Evolutionary conservation across 768 basidiomycete genomes (phyloP).

Genomic region (Rhizopogon roseolus): DNA sequence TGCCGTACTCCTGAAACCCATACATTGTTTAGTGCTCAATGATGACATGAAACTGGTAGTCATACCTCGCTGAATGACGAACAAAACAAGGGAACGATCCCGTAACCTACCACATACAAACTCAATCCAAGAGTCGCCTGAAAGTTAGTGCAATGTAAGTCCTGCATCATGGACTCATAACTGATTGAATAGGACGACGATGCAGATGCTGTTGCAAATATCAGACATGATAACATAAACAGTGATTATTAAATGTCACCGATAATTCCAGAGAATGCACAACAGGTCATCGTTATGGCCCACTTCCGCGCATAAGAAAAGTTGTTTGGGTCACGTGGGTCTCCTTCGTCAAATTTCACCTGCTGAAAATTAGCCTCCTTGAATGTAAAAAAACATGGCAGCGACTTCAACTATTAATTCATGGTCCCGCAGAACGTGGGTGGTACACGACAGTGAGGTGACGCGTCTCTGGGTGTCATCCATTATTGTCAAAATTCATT

Average conservation of each 20-base stretch:
- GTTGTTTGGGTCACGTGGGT: conserved; percentile 34
- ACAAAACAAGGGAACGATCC: conserved; percentile 53
- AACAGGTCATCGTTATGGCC: conserved; percentile 29
- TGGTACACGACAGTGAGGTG: neutral
- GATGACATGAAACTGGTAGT: neutral
- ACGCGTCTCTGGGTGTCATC: neutral
- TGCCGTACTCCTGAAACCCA: conserved; percentile 49
- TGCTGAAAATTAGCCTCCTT: conserved; percentile 6
- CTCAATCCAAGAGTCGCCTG: conserved; percentile 44
- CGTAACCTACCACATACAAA: conserved; percentile 57
- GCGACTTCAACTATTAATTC: neutral
- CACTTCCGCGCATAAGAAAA: conserved; percentile 37
- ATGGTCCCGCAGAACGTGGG: neutral
- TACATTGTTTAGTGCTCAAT: neutral
- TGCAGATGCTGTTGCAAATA: conserved; percentile 35
- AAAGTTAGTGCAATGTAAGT: conserved; percentile 37
- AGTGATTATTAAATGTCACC: conserved; percentile 4
- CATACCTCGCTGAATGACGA: conserved; percentile 59
- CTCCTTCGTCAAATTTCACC: conserved; percentile 36
- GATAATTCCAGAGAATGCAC: conserved; percentile 18
- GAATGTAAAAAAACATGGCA: neutral
- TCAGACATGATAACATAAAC: neutral
- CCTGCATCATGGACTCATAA: conserved; percentile 45
- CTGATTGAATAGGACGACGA: conserved; percentile 52
- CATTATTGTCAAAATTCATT: neutral